These are phyloP conservation scores for Microascus cirrosus DNA, from an alignment of 2,329 filamentous ascomycete species.

Conservation along the genomic window DNA sequence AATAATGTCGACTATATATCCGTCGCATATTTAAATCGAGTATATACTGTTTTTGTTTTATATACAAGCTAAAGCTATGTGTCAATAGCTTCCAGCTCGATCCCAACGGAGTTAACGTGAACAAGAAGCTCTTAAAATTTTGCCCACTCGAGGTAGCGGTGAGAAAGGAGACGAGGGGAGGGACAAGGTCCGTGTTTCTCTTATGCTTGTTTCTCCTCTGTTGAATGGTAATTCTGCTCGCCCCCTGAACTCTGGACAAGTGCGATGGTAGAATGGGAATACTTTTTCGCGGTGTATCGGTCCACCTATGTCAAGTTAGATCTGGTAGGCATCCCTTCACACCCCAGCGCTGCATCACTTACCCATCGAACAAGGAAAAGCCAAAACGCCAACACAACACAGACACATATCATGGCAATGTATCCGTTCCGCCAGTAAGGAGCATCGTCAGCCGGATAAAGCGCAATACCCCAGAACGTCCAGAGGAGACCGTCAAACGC, in stretches of 20 bases:
- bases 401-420: conserved; percentile 12
- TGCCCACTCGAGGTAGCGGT: background rate
- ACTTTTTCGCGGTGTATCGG: background rate
- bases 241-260: background rate
- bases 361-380: background rate
- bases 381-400: background rate
- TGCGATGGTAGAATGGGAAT: background rate
- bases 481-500: conserved; percentile 25
- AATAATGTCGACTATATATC: background rate
- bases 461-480: conserved; percentile 30
- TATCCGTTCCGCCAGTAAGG: conserved; percentile 24
- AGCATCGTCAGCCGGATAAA: conserved; percentile 28
- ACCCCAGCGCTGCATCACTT: background rate
- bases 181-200: background rate
- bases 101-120: no score
- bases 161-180: background rate
- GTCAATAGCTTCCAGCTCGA: no score
- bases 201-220: background rate
- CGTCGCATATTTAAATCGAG: background rate
- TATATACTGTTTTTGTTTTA: background rate
- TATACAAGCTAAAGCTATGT: no score
- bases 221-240: background rate
- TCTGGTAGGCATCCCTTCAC: background rate
- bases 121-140: background rate
- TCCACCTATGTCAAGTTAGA: background rate